Percentiles rank a stretch among this genome's conserved stretches.
phyloP scores from a whole-genome alignment of 208 protist genomes.

The Leishmania major region DNA sequence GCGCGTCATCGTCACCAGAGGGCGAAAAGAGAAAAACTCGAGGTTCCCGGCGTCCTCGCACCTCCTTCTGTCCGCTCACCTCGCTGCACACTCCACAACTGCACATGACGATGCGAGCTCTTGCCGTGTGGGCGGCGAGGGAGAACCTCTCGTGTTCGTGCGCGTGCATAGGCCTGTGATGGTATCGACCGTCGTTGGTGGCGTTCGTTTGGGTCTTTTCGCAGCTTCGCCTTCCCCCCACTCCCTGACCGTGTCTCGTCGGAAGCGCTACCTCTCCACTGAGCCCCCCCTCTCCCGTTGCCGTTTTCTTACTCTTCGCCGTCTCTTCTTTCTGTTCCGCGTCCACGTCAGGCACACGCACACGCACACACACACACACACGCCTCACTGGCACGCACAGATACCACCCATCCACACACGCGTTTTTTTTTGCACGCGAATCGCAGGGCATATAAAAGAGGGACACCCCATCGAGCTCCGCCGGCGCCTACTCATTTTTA shows the following conservation, averaged over 20 bases:
- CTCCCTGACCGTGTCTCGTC: not conserved
- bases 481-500: not conserved
- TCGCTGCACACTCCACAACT: not conserved
- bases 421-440: not conserved
- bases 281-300: not conserved
- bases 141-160: not conserved
- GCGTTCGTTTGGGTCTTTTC: not conserved
- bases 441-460: not conserved
- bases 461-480: not conserved
- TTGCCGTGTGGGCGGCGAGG: not conserved
- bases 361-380: not conserved
- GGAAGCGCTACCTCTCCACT: not conserved
- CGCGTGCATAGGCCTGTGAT: not conserved
- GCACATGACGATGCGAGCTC: not conserved
- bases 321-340: not conserved
- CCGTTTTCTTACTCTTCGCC: not conserved
- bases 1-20: not conserved
- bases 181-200: not conserved
- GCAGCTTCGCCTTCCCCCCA: not conserved
- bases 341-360: not conserved
- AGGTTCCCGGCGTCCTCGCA: not conserved
- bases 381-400: not conserved
- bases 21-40: not conserved
- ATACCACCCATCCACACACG: not conserved
- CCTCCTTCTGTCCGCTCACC: not conserved